Evolutionary conservation across 225 moss, liverwort and hornwort genomes (phyloP), one percentile per base, ranked within the genome.

Genomic region (Takakia lepidozioides): DNA sequence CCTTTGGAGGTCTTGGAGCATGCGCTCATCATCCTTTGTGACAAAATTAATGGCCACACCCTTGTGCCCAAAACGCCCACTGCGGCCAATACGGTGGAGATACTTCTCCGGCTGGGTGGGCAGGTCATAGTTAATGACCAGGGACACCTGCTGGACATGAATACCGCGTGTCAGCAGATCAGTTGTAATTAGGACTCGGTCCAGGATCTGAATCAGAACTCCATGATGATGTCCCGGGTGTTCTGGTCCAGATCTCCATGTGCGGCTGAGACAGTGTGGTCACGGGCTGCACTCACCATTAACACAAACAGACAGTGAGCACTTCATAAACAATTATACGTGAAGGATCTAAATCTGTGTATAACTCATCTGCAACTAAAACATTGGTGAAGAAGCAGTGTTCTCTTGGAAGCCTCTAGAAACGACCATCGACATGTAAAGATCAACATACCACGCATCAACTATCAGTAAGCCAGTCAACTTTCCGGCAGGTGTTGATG

Each of bases 41-140:
- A 78, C 78, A 72, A 78, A 78, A 65, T 78, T 78, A 57, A 78
- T 78, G 41, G 72, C 78, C 40, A 78, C 78, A 38, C 78, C 72
- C 58, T 78, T 78, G 47, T 72, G 60, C 49, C 78, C 78, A 35
- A 78, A 78, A 22, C 72, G 72, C 3, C 78, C 78, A 48, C 72
- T 72, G 15, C 78, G 64, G 4, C 78, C 78, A 52, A 78, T 78
- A 27, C 72, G 68, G 28, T 78, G 78, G 27, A 78, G 78, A 43
- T 78, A 78, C 58, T 78, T 78, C 62, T 78, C 78, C 2, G 78
- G 78, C 72, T 78, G 78, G 23, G 78, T 78, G 3, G 78, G 78
- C 19, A 78, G 72, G 54, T 78, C 78, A 27, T 72, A 78, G 52
- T 72, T 78, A 28, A 78, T 78, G 40, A 78, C 78, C 37, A 78